Evolutionary conservation across 2,329 filamentous ascomycete genomes (phyloP).

Genomic region (Pseudogymnoascus sp.): DNA sequence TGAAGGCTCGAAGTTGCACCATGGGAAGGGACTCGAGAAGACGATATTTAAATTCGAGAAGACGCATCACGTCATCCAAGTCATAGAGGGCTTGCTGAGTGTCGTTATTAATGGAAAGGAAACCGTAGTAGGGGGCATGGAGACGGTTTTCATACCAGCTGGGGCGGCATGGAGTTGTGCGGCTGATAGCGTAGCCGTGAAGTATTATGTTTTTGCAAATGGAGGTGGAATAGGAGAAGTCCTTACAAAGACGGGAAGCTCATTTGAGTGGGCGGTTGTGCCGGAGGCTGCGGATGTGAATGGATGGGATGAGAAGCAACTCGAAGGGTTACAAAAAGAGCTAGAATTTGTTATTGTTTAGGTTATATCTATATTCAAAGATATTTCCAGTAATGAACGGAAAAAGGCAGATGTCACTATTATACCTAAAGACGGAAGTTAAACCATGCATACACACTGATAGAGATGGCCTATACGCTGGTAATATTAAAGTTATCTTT

Average conservation of each 20-base stretch:
- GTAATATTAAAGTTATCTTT: neutral
- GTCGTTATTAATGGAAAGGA: conserved; percentile 32
- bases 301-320: neutral
- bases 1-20: conserved; percentile 35
- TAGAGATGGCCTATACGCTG: neutral
- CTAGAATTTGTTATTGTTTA: neutral
- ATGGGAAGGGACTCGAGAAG: conserved; percentile 27
- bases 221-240: conserved; percentile 22
- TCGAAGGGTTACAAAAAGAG: neutral
- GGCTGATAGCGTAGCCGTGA: conserved; percentile 18
- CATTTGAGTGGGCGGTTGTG: conserved; percentile 14
- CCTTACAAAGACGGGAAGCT: conserved; percentile 13
- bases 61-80: conserved; percentile 44
- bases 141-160: conserved; percentile 22
- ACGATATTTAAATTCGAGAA: conserved; percentile 35
- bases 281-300: conserved; percentile 10
- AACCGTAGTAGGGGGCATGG: conserved; percentile 13
- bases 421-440: neutral
- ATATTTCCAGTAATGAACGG: neutral
- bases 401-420: neutral
- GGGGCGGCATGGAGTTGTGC: conserved; percentile 16
- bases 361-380: neutral
- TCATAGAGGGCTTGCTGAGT: conserved; percentile 38
- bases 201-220: conserved; percentile 22
- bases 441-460: neutral